Evolutionary conservation across 1,284 basidiomycete species (phyloP), one percentile per base, ranked within the genome.

Genomic region (Puccinia sorghi): DNA sequence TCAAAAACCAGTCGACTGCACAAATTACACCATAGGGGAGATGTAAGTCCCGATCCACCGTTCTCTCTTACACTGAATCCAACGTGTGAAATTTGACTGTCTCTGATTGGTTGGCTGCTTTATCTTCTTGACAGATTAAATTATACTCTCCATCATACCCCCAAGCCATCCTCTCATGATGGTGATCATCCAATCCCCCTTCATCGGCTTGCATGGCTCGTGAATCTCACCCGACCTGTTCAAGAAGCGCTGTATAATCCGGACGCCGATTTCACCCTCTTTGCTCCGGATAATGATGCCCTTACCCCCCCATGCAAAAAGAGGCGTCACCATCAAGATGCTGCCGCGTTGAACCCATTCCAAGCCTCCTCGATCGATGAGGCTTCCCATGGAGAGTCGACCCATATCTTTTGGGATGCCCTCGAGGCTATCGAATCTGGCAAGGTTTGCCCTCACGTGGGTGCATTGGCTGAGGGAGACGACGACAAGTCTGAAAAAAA

Each of bases 231-330:
- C 2, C 15, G 52, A 27, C 46, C 73, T 11, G 50, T 66, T 17
- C 59, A 66, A 64, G 52, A 75, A 22, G 39, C 39, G 22, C 61
- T 75, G 1, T 66, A 46, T 8, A 39, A 75, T 13, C 73, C 73
- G 2, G 22, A 66, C 20, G 61, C 61, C 32, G 54, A 39, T 27
- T 50, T 80, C 70, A 83, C 83, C 0, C 80, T 83, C 11, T 82
- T 83, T 72, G 83, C 83, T 5, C 83, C 83, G 1, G 82, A 83
- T 61, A 81, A 84, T 70, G 61, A 75, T 15, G 82, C 83, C 1
- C 79, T 84, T 4, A 81, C 81, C 6, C 81, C 82, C 0, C 82
- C 82, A 3, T 80, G 80, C 54, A 80, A 67, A 37, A 54, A 25
- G 15, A n/a, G 46, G 32, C 43, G 27, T 52, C 50, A 41, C 54